Conservation (phyloP, 2,329 filamentous ascomycete species). For the Cladosporium cucumerinum region DNA sequence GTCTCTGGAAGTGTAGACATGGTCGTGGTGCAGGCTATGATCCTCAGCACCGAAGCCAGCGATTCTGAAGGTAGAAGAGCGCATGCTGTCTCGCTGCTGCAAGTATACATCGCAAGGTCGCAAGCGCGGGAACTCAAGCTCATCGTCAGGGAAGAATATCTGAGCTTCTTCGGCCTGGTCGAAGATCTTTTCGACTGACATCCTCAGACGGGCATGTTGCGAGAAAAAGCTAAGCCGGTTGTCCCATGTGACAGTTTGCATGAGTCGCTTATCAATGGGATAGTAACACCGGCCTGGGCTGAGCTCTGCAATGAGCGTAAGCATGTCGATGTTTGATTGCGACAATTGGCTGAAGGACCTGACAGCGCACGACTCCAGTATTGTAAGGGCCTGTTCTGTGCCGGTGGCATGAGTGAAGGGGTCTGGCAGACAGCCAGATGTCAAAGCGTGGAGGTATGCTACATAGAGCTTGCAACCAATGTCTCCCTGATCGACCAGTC, state of each 20-base stretch:
- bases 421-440: conserved; percentile 58
- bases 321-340: conserved; percentile 19
- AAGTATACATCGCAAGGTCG: conserved; percentile 23
- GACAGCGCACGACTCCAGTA: conserved; percentile 23
- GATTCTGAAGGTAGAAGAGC: conserved; percentile 31
- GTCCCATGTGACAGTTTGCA: conserved; percentile 48
- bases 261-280: conserved; percentile 38
- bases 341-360: conserved; percentile 27
- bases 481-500: conserved; percentile 54
- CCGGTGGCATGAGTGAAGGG: conserved; percentile 58
- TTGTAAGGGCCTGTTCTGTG: conserved; percentile 50
- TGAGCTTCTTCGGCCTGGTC: too few relatives aligned
- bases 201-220: conserved; percentile 41
- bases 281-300: conserved; percentile 44
- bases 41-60: conserved; percentile 35
- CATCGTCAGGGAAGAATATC: too few relatives aligned
- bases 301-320: conserved; percentile 31
- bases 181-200: conserved; percentile 27
- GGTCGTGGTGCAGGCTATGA: conserved; percentile 21
- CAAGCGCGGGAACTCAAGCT: background rate
- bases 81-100: conserved; percentile 30
- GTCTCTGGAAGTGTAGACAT: too few relatives aligned
- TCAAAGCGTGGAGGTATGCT: conserved; percentile 58
- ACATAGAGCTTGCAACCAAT: conserved; percentile 32
- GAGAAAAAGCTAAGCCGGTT: conserved; percentile 36